Evolutionary conservation across 2,329 filamentous ascomycete genomes (phyloP), one percentile per base, ranked within the genome.

Genomic region (Tolypocladium tropicale): DNA sequence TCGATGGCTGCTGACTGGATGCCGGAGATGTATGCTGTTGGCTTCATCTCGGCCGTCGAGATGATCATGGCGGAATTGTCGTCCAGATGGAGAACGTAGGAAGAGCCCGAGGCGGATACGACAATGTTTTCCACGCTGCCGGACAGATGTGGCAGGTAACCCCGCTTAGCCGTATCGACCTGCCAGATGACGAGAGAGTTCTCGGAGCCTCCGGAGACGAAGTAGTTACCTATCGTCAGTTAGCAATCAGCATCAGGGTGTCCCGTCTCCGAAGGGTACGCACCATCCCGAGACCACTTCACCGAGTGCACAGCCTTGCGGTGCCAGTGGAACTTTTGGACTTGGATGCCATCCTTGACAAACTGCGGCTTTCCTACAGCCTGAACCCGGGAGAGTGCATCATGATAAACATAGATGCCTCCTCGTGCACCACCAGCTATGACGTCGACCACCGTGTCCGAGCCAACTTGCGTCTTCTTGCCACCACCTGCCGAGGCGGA

Each of bases 231-330:
- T 94, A 62, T 16, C 10, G 53, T 49, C 52, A 51, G 64, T 75
- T 59, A 75, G 74, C 61, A 59, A 3, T 28, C 46, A 50, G 33
- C 14, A n/a, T 50, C 9, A 10, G 18, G 12, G 21, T 28, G 10
- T 30, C 6, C 11, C 12, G 4, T 30, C 2, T 11, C 16, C 18
- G 5, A 9, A n/a, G n/a, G 28, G 9, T n/a, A 11, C 68, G 43
- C 79, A 90, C 93, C 92, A 78, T 99, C 94, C 62, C 79, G 78
- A 16, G 94, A 96, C 89, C 92, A 97, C 70, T 94, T 95, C 57
- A 96, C 78, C 11, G 89, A 81, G 63, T 88, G 86, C 10, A 96
- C 91, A 52, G 86, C 83, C 63, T 86, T 85, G 63, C 91, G 82
- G 71, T 99, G 94, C 94, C 94, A 99, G 70, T 97, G 94, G 54